Conservation (phyloP, 2,329 filamentous ascomycete genomes). For the Phoma sp. region DNA sequence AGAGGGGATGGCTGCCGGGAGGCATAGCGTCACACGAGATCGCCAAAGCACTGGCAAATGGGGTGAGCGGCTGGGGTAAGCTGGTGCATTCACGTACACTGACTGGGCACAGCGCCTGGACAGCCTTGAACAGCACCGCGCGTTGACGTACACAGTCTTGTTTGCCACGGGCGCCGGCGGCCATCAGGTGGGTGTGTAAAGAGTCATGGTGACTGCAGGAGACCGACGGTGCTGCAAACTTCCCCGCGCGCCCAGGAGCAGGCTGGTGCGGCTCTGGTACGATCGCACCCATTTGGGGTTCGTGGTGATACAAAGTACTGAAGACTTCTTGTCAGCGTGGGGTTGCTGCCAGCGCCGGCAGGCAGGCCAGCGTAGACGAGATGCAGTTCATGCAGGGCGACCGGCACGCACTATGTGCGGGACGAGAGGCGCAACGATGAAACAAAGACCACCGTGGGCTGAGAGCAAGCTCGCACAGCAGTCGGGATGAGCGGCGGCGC, state of each 20-base stretch:
- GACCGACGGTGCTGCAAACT: neutral
- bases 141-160: constrained; percentile 8
- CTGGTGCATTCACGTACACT: constrained; percentile 12
- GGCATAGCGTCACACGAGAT: constrained; percentile 17
- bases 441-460: constrained; percentile 6
- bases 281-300: constrained; percentile 1
- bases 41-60: constrained; percentile 21
- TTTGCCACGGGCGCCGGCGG: constrained; percentile 3
- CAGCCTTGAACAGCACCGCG: constrained; percentile 1
- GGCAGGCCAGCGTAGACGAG: neutral
- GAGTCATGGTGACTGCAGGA: constrained; percentile 4
- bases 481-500: neutral
- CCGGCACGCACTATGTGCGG: constrained; percentile 16
- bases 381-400: constrained; percentile 24
- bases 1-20: constrained; percentile 12
- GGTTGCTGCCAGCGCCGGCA: neutral
- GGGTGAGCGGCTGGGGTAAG: constrained; percentile 22
- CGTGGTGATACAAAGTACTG: constrained; percentile 5
- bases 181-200: neutral
- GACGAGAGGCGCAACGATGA: constrained; percentile 7
- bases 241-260: neutral
- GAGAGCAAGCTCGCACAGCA: constrained; percentile 1
- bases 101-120: constrained; percentile 22
- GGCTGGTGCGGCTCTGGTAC: constrained; percentile 10
- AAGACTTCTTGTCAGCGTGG: constrained; percentile 12